Base-by-base conservation (phyloP, 768 basidiomycete species). In the Asterophora lycoperdoides region DNA sequence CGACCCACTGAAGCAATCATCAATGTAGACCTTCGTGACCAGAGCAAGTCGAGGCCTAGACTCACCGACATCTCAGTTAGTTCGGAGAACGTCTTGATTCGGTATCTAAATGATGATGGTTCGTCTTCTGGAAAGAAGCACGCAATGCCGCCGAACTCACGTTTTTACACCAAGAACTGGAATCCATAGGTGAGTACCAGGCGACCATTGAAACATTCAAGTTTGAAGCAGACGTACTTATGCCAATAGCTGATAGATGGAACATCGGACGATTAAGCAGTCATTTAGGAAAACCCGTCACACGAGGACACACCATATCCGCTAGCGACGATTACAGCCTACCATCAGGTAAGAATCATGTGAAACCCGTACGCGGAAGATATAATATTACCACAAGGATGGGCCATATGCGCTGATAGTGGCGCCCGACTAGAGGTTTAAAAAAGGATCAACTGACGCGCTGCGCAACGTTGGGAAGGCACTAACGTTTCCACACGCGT, bases 401-500 rank as follows among this genome's bases (percentile, higher is more conserved):
- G 8, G 61, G 56, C 58, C 57, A 57, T 19, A 56, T 40, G 8
- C 46, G 53, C 17, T 54, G 44, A 48, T 57, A 41, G 48, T 59
- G 56, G 44, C 57, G 43, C 18, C 55, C 49, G 34, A 56, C 62
- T 63, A 38, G 19, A 30, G 15, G 30, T 19, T 33, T n/a, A n/a
- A 11, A 33, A 33, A 14, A 17, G 33, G 13, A 38, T 45, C 29
- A 33, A 23, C 33, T 36, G 41, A 2, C 14, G 30, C 33, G 18
- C 11, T 14, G 17, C n/a, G 34, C 2, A 32, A 40, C 15, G 10
- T 1, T 15, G 4, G 20, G 2, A 28, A 35, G 6, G 17, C 6
- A 61, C 62, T 39, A 46, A 67, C 65, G 57, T 51, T 56, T 64
- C 63, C 63, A 67, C 14, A 65, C 56, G 10, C 65, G 57, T 17